Percentiles rank a stretch among this genome's conserved stretches.
phyloP scores from a whole-genome alignment of 2,329 filamentous ascomycete genomes.

The Fusarium palustre region DNA sequence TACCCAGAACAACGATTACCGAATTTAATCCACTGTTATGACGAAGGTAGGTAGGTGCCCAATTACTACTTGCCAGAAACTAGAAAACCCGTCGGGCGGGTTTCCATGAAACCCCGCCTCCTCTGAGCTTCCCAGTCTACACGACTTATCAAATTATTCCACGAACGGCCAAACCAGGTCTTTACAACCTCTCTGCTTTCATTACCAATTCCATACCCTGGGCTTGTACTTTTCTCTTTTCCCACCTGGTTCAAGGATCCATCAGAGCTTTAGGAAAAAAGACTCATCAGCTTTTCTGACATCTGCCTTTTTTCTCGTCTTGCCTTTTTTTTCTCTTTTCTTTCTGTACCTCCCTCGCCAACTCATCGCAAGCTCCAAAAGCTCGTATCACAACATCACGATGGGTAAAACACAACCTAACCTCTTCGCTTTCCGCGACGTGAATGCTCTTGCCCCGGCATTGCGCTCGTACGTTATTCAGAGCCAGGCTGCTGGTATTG shows the following conservation, averaged over 20 bases:
- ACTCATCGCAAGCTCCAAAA: constrained; percentile 35
- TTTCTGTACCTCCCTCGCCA: constrained; percentile 13
- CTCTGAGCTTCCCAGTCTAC: constrained; percentile 21
- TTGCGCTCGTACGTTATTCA: constrained; percentile 86
- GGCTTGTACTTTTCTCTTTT: constrained; percentile 11
- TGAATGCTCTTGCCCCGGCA: constrained; percentile 76
- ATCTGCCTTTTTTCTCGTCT: constrained; percentile 3
- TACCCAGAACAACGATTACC: constrained; percentile 27
- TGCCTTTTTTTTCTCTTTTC: background rate
- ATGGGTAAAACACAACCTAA: constrained; percentile 71
- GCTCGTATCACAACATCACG: constrained; percentile 40
- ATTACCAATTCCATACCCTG: constrained; percentile 12
- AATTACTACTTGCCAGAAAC: constrained; percentile 24
- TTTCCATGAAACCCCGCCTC: constrained; percentile 37
- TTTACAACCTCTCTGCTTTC: constrained; percentile 19
- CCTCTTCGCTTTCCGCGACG: constrained; percentile 83
- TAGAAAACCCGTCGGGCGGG: constrained; percentile 14
- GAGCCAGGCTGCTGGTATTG: constrained; percentile 81
- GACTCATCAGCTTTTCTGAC: constrained; percentile 1
- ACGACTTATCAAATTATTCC: constrained; percentile 35
- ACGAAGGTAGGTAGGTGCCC: constrained; percentile 28
- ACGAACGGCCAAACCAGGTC: constrained; percentile 23
- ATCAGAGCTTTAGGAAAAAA: constrained; percentile 25
- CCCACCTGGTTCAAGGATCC: constrained; percentile 12
- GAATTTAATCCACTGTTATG: constrained; percentile 29